Percentiles rank a stretch among this genome's conserved stretches.
These are phyloP conservation scores for Eimeria tenella DNA, from an alignment of 169 alveolate genomes.

Conservation along the genomic window DNA sequence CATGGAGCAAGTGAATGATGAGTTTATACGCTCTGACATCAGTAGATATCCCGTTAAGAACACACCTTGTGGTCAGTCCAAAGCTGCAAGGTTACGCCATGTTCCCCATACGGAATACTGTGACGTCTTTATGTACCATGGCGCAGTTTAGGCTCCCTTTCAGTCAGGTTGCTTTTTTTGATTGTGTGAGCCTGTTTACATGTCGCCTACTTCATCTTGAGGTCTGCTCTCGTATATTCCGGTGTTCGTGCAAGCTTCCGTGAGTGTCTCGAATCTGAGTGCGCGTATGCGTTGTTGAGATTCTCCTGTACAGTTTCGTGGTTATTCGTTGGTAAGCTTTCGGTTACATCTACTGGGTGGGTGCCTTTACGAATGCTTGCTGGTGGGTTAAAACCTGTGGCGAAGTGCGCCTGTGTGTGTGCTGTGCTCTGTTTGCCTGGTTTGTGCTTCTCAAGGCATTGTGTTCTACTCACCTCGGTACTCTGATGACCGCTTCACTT, in stretches of 20 bases:
- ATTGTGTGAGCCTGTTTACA: neutral
- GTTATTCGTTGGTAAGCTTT: neutral
- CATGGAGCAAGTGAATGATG: slow-evolving; percentile 47
- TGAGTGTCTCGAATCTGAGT: neutral
- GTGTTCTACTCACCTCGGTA: slow-evolving; percentile 91
- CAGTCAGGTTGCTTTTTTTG: neutral
- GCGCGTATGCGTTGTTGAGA: neutral
- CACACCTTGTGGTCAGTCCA: slow-evolving; percentile 47
- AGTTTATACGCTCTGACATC: slow-evolving; percentile 40
- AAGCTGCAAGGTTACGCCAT: neutral
- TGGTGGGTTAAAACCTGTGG: neutral
- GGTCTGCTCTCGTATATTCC: neutral
- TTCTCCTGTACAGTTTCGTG: neutral
- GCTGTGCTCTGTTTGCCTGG: neutral
- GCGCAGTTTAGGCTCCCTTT: neutral
- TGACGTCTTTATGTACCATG: neutral
- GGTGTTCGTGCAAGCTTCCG: neutral
- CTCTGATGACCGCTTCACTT: slow-evolving; percentile 89
- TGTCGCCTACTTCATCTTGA: no score
- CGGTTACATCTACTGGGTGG: neutral
- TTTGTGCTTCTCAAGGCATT: slow-evolving; percentile 81
- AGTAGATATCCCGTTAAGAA: slow-evolving; percentile 57
- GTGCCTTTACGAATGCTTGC: neutral
- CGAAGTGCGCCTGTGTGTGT: neutral
- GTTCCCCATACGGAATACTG: no score